Evolutionary conservation across 108 stramenopile genomes (phyloP).

Genomic region (Chaetoceros muelleri): DNA sequence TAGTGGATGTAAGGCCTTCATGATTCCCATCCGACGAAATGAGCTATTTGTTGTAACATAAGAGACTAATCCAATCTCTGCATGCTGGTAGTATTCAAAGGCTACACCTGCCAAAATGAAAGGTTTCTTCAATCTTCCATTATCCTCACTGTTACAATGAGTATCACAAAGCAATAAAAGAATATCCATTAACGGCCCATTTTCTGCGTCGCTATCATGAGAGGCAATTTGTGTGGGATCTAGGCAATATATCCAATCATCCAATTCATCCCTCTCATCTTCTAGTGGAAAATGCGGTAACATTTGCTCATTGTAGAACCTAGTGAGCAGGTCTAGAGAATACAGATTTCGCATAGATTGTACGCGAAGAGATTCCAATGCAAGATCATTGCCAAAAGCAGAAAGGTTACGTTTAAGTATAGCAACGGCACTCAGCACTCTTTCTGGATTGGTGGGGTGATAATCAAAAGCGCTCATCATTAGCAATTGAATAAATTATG

Average conservation of each 20-base stretch:
- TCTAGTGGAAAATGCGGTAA: slow-evolving; percentile 42
- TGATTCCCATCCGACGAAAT: slow-evolving; percentile 30
- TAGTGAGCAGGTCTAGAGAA: slow-evolving; percentile 11
- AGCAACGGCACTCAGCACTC: too few species aligned
- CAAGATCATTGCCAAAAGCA: too few species aligned
- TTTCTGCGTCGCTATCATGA: slow-evolving; percentile 6
- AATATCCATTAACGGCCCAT: slow-evolving; percentile 33
- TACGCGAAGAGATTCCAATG: neutral
- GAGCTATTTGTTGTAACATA: slow-evolving; percentile 29
- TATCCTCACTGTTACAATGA: too few species aligned
- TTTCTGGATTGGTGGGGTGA: too few species aligned
- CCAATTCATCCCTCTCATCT: slow-evolving; percentile 38
- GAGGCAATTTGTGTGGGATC: slow-evolving; percentile 10
- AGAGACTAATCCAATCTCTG: slow-evolving; percentile 34
- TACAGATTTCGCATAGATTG: slow-evolving; percentile 10
- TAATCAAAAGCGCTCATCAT: too few species aligned
- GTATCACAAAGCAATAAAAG: slow-evolving; percentile 21
- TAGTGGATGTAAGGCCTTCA: slow-evolving; percentile 22
- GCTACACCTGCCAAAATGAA: slow-evolving; percentile 33
- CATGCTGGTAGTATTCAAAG: slow-evolving; percentile 39
- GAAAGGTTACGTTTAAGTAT: too few species aligned
- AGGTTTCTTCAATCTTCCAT: too few species aligned
- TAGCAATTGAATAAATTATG: too few species aligned
- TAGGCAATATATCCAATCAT: slow-evolving; percentile 42
- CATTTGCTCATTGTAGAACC: slow-evolving; percentile 45